Evolutionary conservation across 495 filamentous ascomycete genomes (phyloP).

Genomic region (Terfezia boudieri): DNA sequence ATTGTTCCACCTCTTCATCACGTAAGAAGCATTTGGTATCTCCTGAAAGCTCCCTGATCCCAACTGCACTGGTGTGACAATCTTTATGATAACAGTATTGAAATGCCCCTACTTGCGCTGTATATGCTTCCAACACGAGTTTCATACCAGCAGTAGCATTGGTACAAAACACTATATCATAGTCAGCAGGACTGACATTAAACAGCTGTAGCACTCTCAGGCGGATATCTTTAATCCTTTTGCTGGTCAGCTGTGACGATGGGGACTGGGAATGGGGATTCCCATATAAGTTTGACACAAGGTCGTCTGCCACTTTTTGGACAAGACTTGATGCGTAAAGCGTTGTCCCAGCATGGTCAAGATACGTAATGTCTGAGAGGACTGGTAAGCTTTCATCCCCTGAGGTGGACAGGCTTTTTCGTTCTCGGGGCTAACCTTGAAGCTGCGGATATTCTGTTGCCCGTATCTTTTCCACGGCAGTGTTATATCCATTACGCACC

Average conservation of each 20-base stretch:
- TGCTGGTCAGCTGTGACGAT: constrained; percentile 55
- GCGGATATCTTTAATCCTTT: constrained; percentile 53
- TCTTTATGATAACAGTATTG: constrained; percentile 68
- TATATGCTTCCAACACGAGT: constrained; percentile 52
- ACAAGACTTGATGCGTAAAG: constrained; percentile 61
- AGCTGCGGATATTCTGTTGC: constrained; percentile 62
- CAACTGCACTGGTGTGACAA: constrained; percentile 73
- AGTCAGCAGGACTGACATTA: constrained; percentile 59
- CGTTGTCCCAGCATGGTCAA: constrained; percentile 85
- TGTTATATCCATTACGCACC: constrained; percentile 31
- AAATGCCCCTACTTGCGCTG: constrained; percentile 42
- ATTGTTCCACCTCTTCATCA: constrained; percentile 44
- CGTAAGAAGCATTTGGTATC: constrained; percentile 41
- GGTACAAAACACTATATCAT: constrained; percentile 76
- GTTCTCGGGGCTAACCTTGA: constrained; percentile 30
- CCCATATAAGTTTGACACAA: constrained; percentile 60
- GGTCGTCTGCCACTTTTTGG: constrained; percentile 48
- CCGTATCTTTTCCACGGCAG: constrained; percentile 43
- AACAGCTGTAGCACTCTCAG: constrained; percentile 54
- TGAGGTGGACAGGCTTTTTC: not conserved
- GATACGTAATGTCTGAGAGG: constrained; percentile 49
- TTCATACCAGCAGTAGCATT: constrained; percentile 88
- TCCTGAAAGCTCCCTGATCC: constrained; percentile 49
- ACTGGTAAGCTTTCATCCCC: constrained; percentile 1
- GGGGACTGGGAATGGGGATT: constrained; percentile 78